Evolutionary conservation across 352 stramenopile genomes (phyloP).

Genomic region (Phytophthora sp.): DNA sequence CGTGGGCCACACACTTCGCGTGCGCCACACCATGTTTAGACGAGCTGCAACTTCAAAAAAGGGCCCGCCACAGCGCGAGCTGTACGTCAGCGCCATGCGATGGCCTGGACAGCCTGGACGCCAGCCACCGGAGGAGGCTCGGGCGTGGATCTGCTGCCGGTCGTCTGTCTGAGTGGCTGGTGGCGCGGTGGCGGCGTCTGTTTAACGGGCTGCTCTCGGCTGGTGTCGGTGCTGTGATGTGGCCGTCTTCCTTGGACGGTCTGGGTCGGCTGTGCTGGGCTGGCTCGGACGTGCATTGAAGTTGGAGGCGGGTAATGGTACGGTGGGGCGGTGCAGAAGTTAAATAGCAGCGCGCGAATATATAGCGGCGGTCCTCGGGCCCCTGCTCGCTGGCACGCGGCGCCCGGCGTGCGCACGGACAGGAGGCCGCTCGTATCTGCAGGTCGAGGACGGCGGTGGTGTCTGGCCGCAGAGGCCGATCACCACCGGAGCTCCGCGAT

Average conservation of each 20-base stretch:
- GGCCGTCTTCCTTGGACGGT: slow-evolving; percentile 2
- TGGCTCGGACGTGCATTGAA: not conserved
- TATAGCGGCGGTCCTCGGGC: slow-evolving; percentile 1
- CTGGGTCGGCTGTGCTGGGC: not conserved
- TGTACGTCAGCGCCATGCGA: slow-evolving; percentile 4
- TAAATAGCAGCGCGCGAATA: slow-evolving; percentile 28
- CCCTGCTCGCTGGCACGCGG: slow-evolving; percentile 1
- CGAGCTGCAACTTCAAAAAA: slow-evolving; percentile 33
- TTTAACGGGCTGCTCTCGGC: no score
- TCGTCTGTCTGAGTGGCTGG: not conserved
- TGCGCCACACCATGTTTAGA: slow-evolving; percentile 32
- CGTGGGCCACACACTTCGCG: slow-evolving; percentile 14
- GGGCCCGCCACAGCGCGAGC: not conserved
- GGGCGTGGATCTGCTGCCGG: not conserved
- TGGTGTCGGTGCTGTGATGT: not conserved
- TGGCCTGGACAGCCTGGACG: slow-evolving; percentile 14
- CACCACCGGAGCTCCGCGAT: slow-evolving; percentile 26
- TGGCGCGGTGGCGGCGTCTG: no score
- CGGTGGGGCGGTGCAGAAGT: not conserved
- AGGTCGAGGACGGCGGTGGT: slow-evolving; percentile 6
- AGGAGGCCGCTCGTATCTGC: slow-evolving; percentile 9
- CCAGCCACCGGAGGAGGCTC: no score
- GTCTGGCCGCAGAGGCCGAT: not conserved
- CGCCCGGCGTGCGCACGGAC: not conserved
- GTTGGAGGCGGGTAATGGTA: not conserved